A percentile compares a stretch with the other conserved stretches of the same genome.
phyloP scores from a whole-genome alignment of 192 early-diverging fungal species.

The Glomus cerebriforme region DNA sequence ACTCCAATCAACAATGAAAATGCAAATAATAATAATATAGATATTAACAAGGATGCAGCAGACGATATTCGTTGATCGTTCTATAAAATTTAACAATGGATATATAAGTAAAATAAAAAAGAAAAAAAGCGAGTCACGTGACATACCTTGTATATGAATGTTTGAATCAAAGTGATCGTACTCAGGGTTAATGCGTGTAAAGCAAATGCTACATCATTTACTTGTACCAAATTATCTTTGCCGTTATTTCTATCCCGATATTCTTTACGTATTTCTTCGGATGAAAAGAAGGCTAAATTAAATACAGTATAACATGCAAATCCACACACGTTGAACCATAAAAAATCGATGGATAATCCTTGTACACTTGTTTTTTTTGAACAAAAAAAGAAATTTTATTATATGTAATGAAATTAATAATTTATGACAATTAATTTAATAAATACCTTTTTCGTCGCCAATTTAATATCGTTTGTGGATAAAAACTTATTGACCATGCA shows the following conservation, averaged over 20 bases:
- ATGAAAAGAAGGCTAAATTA: slow-evolving; percentile 77
- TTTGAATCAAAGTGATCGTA: slow-evolving; percentile 61
- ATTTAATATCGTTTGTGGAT: slow-evolving; percentile 84
- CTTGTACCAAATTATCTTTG: slow-evolving; percentile 68
- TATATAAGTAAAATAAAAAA: background rate
- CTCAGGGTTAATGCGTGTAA: slow-evolving; percentile 79
- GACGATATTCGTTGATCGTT: slow-evolving; percentile 51
- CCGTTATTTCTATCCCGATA: slow-evolving; percentile 72
- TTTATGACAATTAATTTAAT: background rate
- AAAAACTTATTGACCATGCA: slow-evolving; percentile 89
- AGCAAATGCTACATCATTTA: slow-evolving; percentile 87
- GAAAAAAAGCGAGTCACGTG: background rate
- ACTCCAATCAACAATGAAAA: slow-evolving; percentile 35
- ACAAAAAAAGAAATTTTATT: background rate
- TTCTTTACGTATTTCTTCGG: slow-evolving; percentile 63
- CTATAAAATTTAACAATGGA: slow-evolving; percentile 19
- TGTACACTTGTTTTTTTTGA: slow-evolving; percentile 53
- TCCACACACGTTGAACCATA: slow-evolving; percentile 83
- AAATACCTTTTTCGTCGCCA: slow-evolving; percentile 64
- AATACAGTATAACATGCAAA: slow-evolving; percentile 86
- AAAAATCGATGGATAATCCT: slow-evolving; percentile 90
- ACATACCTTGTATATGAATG: slow-evolving; percentile 67
- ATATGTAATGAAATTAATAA: too few species aligned
- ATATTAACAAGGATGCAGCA: slow-evolving; percentile 43
- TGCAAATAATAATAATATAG: slow-evolving; percentile 38